These are phyloP conservation scores for Funneliformis caledonium DNA, from an alignment of 371 early-diverging fungal genomes.

Conservation along the genomic window DNA sequence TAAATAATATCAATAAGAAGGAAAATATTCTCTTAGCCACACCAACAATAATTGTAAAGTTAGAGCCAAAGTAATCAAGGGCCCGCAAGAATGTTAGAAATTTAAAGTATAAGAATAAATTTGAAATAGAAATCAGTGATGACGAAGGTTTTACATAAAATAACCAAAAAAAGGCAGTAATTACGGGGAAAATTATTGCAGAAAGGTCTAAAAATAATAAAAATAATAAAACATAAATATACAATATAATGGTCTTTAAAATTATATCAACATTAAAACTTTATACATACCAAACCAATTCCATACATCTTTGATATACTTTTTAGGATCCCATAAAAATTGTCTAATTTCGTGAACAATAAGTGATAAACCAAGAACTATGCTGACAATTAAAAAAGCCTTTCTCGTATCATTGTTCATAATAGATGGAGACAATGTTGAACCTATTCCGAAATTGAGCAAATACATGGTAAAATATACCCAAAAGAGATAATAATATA, in stretches of 20 bases:
- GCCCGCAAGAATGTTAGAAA: background rate
- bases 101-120: background rate
- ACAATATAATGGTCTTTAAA: background rate
- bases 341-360: background rate
- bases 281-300: slow-evolving; percentile 24
- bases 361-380: background rate
- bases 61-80: background rate
- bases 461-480: background rate
- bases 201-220: background rate
- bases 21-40: background rate
- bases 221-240: background rate
- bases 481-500: slow-evolving; percentile 4
- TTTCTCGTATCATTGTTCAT: background rate
- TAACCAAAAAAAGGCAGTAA: too few species aligned
- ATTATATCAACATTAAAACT: too few species aligned
- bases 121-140: too few species aligned
- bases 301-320: slow-evolving; percentile 11
- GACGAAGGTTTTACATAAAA: too few species aligned
- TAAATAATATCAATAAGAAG: background rate
- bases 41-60: background rate
- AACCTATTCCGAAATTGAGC: background rate
- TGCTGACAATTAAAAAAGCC: background rate
- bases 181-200: too few species aligned
- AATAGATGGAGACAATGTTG: background rate
- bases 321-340: slow-evolving; percentile 9